phyloP scores from a whole-genome alignment of 352 stramenopile species.

The Pythium angustatum region DNA sequence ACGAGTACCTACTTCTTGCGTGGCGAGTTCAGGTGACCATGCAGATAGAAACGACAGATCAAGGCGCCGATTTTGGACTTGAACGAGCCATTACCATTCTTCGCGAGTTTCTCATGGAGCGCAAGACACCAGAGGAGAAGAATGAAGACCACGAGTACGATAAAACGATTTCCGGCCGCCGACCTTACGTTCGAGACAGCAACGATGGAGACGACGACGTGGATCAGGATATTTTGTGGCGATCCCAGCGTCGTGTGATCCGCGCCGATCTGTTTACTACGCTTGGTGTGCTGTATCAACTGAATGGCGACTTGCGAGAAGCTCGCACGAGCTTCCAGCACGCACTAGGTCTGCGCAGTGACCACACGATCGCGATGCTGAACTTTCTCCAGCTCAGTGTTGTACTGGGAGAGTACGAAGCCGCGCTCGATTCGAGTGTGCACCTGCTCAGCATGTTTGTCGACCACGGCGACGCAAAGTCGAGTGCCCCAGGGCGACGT shows the following conservation, averaged over 20 bases:
- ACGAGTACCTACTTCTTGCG: conserved; percentile 48
- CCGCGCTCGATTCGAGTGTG: conserved; percentile 36
- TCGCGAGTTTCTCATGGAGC: conserved; percentile 41
- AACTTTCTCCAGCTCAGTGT: conserved; percentile 52
- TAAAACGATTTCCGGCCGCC: not conserved
- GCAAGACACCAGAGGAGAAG: conserved; percentile 30
- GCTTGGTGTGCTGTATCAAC: conserved; percentile 39
- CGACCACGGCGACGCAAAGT: not conserved
- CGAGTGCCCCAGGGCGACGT: not conserved
- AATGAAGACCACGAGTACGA: conserved; percentile 8
- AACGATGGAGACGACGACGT: conserved; percentile 31
- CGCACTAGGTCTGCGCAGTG: conserved; percentile 35
- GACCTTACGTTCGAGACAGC: not conserved
- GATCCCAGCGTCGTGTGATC: conserved; percentile 36
- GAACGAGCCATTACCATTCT: conserved; percentile 32
- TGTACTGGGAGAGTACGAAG: conserved; percentile 39
- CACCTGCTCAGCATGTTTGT: conserved; percentile 36
- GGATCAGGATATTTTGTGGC: conserved; percentile 28
- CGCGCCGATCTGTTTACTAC: conserved; percentile 43
- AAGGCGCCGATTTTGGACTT: conserved; percentile 12
- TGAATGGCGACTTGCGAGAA: conserved; percentile 36
- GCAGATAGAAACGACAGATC: conserved; percentile 3
- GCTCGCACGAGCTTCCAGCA: conserved; percentile 33
- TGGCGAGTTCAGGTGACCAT: conserved; percentile 46
- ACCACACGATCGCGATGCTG: conserved; percentile 45